phyloP scores from a whole-genome alignment of 306 rosid species.

The Trifolium dubium region DNA sequence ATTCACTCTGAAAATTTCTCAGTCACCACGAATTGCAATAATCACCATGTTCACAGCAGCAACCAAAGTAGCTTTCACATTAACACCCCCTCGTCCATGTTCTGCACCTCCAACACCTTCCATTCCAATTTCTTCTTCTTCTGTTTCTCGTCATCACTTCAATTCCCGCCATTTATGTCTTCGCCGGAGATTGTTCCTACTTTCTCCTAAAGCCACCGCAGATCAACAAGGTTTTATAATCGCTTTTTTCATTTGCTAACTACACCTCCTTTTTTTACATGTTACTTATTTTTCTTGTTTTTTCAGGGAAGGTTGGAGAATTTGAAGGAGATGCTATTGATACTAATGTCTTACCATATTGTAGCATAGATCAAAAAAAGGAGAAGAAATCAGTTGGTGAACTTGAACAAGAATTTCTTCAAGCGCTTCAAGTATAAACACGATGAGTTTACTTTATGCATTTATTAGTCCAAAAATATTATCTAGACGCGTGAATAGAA shows the following conservation, averaged over 20 bases:
- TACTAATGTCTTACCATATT: slow-evolving; percentile 76
- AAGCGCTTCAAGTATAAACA: slow-evolving; percentile 85
- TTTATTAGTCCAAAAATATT: too few relatives aligned
- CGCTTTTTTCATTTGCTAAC: slow-evolving; percentile 7
- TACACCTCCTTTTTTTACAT: neutral
- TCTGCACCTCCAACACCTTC: slow-evolving; percentile 56
- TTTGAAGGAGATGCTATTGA: slow-evolving; percentile 68
- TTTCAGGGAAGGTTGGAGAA: slow-evolving; percentile 68
- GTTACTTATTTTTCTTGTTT: neutral
- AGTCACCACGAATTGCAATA: slow-evolving; percentile 4
- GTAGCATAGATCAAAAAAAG: slow-evolving; percentile 71
- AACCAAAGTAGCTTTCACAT: slow-evolving; percentile 61
- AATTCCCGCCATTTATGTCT: slow-evolving; percentile 53
- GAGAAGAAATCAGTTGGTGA: slow-evolving; percentile 89
- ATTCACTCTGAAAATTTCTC: slow-evolving; percentile 30
- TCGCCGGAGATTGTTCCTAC: slow-evolving; percentile 55
- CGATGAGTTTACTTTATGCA: too few relatives aligned
- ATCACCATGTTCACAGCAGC: slow-evolving; percentile 60
- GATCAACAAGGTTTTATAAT: slow-evolving; percentile 71
- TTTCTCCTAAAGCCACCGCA: slow-evolving; percentile 70
- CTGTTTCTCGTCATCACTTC: slow-evolving; percentile 53
- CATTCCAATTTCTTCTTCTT: slow-evolving; percentile 48
- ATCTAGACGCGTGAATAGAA: too few relatives aligned
- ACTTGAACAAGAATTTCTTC: slow-evolving; percentile 97
- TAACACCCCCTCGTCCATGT: slow-evolving; percentile 54